These are phyloP conservation scores for Ophiostoma ulmi DNA, from an alignment of 2,329 filamentous ascomycete species.

Conservation along the genomic window DNA sequence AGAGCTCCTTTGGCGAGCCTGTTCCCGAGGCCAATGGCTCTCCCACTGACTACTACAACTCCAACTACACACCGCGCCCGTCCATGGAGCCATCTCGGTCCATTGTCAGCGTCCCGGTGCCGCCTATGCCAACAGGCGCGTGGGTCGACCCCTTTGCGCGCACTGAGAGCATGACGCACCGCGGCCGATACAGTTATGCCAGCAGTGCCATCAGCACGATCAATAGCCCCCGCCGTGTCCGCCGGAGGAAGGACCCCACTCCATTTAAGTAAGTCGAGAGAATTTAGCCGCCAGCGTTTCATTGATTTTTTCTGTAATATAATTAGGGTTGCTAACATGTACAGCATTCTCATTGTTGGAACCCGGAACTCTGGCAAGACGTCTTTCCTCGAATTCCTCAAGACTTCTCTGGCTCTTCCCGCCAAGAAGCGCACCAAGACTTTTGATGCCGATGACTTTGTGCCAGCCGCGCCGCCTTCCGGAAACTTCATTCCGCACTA, in stretches of 20 bases:
- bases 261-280: slow-evolving; percentile 81
- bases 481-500: slow-evolving; percentile 83
- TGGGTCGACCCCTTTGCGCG: slow-evolving; percentile 72
- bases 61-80: slow-evolving; percentile 38
- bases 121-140: slow-evolving; percentile 56
- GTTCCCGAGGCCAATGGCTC: slow-evolving; percentile 38
- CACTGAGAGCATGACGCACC: slow-evolving; percentile 92
- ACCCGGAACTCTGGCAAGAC: slow-evolving; percentile 87
- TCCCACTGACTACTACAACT: slow-evolving; percentile 25
- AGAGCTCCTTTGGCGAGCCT: slow-evolving; percentile 52
- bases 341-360: slow-evolving; percentile 83
- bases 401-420: slow-evolving; percentile 77
- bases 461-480: slow-evolving; percentile 46
- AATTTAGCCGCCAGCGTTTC: no score
- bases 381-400: slow-evolving; percentile 93
- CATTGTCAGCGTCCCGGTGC: slow-evolving; percentile 39
- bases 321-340: slow-evolving; percentile 15
- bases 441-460: slow-evolving; percentile 55
- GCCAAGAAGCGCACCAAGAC: slow-evolving; percentile 64
- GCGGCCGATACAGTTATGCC: slow-evolving; percentile 92
- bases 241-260: slow-evolving; percentile 93
- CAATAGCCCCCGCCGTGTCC: slow-evolving; percentile 86
- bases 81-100: slow-evolving; percentile 52
- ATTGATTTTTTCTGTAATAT: no score
- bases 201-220: slow-evolving; percentile 85